phyloP scores from a whole-genome alignment of 495 filamentous ascomycete genomes.

The Tuber umbilicatum region DNA sequence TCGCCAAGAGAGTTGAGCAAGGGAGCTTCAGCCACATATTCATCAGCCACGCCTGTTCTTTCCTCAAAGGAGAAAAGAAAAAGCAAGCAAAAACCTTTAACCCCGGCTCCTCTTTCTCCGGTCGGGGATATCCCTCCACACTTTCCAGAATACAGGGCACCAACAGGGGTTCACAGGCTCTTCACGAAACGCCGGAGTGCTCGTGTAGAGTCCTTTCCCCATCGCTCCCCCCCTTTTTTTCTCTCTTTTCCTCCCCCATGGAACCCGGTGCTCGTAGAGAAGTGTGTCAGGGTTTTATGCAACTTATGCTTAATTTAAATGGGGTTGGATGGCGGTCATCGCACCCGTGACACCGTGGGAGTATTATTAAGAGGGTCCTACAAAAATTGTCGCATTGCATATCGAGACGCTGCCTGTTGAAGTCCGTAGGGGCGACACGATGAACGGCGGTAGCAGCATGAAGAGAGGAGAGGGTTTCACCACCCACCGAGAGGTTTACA shows the following conservation, averaged over 20 bases:
- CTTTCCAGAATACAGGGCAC: constrained; percentile 23
- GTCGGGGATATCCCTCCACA: constrained; percentile 6
- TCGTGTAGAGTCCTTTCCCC: background rate
- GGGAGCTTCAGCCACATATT: background rate
- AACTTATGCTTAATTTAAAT: background rate
- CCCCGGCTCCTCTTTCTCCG: background rate
- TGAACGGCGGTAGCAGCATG: background rate
- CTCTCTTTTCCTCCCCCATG: background rate
- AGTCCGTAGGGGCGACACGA: background rate
- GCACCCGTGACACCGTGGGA: background rate
- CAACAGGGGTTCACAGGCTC: constrained; percentile 22
- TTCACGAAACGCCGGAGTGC: background rate
- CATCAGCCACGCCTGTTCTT: background rate
- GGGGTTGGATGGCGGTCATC: background rate
- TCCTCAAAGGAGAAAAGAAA: background rate
- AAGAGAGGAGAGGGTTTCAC: background rate
- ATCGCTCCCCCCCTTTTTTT: background rate
- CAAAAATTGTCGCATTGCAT: background rate
- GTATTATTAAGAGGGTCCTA: background rate
- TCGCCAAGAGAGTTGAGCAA: background rate
- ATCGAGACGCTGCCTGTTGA: background rate
- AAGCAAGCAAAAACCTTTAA: background rate
- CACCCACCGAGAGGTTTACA: background rate
- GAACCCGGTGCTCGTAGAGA: background rate
- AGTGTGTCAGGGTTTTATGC: background rate